Evolutionary conservation across 129 eudicot species (phyloP).

Genomic region (Tagetes erecta): DNA sequence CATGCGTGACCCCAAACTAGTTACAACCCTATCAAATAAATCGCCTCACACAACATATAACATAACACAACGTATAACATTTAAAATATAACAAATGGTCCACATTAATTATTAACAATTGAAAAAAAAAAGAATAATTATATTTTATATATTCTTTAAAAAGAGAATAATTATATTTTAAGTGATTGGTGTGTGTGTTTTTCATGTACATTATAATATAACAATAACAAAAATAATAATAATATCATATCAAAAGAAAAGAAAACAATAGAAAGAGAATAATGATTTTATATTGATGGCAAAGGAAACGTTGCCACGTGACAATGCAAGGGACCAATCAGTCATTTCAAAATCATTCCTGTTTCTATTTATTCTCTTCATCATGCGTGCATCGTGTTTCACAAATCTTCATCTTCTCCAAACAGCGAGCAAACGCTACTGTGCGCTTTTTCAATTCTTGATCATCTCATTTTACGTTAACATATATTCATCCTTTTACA

Average conservation of each 20-base stretch:
- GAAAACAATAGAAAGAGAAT: not conserved
- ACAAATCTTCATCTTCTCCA: conserved; percentile 29
- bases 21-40: too few species aligned
- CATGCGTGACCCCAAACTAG: too few species aligned
- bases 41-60: too few species aligned
- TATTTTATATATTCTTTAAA: too few species aligned
- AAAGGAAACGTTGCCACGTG: conserved; percentile 1
- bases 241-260: not conserved
- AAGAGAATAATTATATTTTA: too few species aligned
- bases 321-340: not conserved
- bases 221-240: too few species aligned
- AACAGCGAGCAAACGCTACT: conserved; percentile 10
- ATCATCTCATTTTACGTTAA: not conserved
- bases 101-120: too few species aligned
- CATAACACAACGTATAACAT: too few species aligned
- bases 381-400: conserved; percentile 15
- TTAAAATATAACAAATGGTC: too few species aligned
- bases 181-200: too few species aligned
- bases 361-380: not conserved
- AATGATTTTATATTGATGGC: not conserved
- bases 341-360: conserved; percentile 11
- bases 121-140: too few species aligned
- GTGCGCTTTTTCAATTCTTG: conserved; percentile 6
- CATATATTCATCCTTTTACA: not conserved
- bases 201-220: too few species aligned